Percentiles rank a stretch among this genome's conserved stretches.
Conservation (phyloP, 345 rosid species). For the Citrus australasica region DNA sequence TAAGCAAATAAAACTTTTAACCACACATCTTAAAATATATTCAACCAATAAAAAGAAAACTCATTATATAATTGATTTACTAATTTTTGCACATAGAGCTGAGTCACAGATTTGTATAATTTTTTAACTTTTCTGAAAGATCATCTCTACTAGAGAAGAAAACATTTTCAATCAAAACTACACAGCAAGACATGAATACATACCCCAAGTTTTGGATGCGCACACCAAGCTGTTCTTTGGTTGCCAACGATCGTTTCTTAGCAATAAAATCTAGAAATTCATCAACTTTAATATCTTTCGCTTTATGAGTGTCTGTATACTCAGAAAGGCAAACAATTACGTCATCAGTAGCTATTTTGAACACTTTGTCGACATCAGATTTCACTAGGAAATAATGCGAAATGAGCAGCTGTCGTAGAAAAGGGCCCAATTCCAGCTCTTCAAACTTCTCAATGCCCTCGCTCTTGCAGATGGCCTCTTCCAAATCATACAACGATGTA, state of each 20-base stretch:
- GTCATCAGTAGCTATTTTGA: conserved; percentile 62
- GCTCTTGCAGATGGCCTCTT: conserved; percentile 59
- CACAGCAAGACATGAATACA: conserved; percentile 14
- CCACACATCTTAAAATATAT: background rate
- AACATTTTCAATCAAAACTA: background rate
- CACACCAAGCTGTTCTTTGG: conserved; percentile 71
- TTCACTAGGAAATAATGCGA: conserved; percentile 56
- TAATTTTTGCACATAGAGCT: background rate
- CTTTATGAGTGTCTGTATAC: conserved; percentile 32
- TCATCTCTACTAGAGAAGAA: background rate
- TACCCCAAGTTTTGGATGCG: conserved; percentile 78
- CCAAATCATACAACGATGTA: conserved; percentile 73
- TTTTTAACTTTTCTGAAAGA: background rate
- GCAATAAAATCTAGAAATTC: conserved; percentile 74
- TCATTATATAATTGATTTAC: background rate
- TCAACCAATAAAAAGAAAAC: background rate
- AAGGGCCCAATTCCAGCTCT: conserved; percentile 73
- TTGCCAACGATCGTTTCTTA: conserved; percentile 37
- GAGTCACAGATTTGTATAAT: background rate
- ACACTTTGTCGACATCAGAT: conserved; percentile 36
- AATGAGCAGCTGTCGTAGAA: conserved; percentile 62
- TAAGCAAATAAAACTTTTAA: background rate
- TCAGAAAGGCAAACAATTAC: conserved; percentile 48
- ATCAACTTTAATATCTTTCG: conserved; percentile 39
- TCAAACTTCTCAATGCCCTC: conserved; percentile 66